Evolutionary conservation across 2,329 filamentous ascomycete species (phyloP), one percentile per base, ranked within the genome.

Genomic region (Colletotrichum gloeosporioides): DNA sequence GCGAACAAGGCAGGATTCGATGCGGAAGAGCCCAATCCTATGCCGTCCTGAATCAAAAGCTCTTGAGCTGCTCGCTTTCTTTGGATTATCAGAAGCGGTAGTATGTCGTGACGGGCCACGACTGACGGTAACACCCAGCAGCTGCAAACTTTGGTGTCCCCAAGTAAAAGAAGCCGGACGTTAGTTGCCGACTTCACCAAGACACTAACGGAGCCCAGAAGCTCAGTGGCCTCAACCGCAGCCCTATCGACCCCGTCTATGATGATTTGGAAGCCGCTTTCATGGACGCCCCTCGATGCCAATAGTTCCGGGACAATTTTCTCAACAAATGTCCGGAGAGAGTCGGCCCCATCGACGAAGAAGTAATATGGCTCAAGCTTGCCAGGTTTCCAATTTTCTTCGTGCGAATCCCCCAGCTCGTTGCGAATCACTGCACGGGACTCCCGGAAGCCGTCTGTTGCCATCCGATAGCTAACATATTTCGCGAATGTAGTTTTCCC

Each of bases 401-500:
- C 67, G 2, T 22, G 15, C 5, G 3, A 31, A 6, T 75, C 13
- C 5, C 61, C 72, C 3, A 66, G 6, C 9, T 75, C 67, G 6
- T 71, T 75, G 2, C 49, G 68, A 27, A 36, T 16, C 6, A 75
- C n/a, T 3, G n/a, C 8, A 0, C 16, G 25, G 0, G n/a, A 4
- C 2, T 34, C 12, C 2, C 16, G 25, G 8, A 75, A 36, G 4
- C 8, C 34, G 2, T 27, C n/a, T 2, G 66, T 59, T 16, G 59
- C 39, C 25, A 74, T 3, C 10, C 16, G 6, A 7, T n/a, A 71
- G 34, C 67, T 44, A 18, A 74, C 32, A n/a, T 71, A n/a, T 16
- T 70, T 74, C 44, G 39, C 71, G 5, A 74, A 70, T 1, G 59
- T 70, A 6, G 71, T 74, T 27, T 70, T 74, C 4, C 71, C 71